phyloP scores from a whole-genome alignment of 805 yeast species.

The Myxozyma neglecta region DNA sequence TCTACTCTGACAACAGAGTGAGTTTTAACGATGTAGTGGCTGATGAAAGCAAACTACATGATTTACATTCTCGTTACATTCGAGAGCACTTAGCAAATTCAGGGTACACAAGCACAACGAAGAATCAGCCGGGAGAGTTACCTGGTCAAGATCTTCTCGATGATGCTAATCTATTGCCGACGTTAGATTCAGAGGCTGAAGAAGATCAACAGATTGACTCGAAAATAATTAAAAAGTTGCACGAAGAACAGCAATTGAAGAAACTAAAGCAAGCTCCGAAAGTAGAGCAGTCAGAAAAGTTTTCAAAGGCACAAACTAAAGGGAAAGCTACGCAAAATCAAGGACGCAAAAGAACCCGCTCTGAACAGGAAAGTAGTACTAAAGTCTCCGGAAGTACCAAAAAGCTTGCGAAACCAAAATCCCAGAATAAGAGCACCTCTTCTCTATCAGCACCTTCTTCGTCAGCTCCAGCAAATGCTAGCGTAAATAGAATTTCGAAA shows the following conservation, averaged over 20 bases:
- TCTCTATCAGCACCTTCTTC: not conserved
- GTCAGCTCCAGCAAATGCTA: not conserved
- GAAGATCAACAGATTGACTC: slow-evolving; percentile 3
- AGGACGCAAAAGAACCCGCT: not conserved
- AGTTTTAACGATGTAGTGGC: not conserved
- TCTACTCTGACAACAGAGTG: not conserved
- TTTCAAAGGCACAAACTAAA: too few species aligned
- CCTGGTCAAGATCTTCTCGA: not conserved
- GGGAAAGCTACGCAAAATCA: not conserved
- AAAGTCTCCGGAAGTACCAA: too few species aligned
- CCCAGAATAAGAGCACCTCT: not conserved
- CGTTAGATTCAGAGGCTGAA: slow-evolving; percentile 4
- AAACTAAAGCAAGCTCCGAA: not conserved
- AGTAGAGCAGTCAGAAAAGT: not conserved
- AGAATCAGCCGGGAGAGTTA: not conserved
- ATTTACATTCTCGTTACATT: slow-evolving; percentile 7
- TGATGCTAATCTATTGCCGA: not conserved
- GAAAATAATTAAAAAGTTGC: not conserved
- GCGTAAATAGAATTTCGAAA: not conserved
- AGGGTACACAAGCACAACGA: not conserved
- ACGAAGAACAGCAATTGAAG: not conserved
- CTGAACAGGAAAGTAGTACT: not conserved
- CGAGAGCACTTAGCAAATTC: not conserved
- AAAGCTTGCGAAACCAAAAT: too few species aligned
- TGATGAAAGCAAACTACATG: not conserved